Conservation (phyloP, 768 basidiomycete genomes). For the Leccinum obscurum region DNA sequence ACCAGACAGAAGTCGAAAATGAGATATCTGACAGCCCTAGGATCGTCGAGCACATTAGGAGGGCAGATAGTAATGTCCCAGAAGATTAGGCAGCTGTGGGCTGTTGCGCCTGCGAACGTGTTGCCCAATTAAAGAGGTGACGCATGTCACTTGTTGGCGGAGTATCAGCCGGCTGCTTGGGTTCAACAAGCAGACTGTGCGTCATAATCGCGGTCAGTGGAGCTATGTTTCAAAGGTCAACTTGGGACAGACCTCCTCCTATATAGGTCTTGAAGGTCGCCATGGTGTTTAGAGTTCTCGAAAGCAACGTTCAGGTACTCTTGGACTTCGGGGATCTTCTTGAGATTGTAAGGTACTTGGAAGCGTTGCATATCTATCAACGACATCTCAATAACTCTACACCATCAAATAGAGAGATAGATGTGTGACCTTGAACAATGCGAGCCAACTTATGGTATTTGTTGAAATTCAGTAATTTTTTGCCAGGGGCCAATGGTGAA, state of each 20-base stretch:
- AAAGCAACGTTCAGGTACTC: constrained; percentile 72
- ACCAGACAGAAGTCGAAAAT: constrained; percentile 14
- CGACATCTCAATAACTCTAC: constrained; percentile 4
- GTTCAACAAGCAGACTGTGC: constrained; percentile 75
- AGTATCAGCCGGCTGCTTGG: constrained; percentile 74
- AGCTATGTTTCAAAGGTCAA: not conserved
- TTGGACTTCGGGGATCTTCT: constrained; percentile 88
- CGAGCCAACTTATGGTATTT: constrained; percentile 90
- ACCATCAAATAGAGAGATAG: not conserved
- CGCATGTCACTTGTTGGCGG: constrained; percentile 68
- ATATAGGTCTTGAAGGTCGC: constrained; percentile 85
- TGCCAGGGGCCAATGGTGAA: constrained; percentile 70
- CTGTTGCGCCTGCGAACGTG: constrained; percentile 49
- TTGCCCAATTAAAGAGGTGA: constrained; percentile 79
- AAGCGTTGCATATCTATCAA: constrained; percentile 85
- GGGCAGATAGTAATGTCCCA: constrained; percentile 22
- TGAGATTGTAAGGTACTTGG: constrained; percentile 83
- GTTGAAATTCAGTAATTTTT: constrained; percentile 92
- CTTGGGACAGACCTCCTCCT: constrained; percentile 64
- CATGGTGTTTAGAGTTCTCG: constrained; percentile 70
- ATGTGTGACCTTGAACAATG: constrained; percentile 69
- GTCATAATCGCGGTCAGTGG: constrained; percentile 1
- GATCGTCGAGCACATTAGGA: constrained; percentile 2
- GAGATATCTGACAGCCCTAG: constrained; percentile 16
- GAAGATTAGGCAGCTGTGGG: constrained; percentile 36